Conservation (phyloP, 2,329 filamentous ascomycete genomes). For the Ascochyta lentis region DNA sequence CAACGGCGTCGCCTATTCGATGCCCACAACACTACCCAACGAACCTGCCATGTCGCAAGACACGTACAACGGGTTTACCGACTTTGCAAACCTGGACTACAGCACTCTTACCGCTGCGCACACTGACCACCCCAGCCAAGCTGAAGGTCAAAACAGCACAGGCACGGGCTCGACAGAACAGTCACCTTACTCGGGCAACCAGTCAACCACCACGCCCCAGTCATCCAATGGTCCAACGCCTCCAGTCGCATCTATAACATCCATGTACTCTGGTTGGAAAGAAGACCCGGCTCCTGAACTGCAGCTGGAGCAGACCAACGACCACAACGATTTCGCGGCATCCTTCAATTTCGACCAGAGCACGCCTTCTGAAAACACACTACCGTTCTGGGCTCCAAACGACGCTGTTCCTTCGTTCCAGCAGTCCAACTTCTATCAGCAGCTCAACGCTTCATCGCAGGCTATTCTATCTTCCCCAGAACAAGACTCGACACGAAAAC, state of each 20-base stretch:
- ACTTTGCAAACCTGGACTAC: conserved; percentile 38
- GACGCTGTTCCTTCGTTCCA: conserved; percentile 31
- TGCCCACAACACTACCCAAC: conserved; percentile 31
- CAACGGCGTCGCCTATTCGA: conserved; percentile 34
- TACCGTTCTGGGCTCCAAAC: conserved; percentile 39
- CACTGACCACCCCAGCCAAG: conserved; percentile 29
- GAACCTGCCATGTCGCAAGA: conserved; percentile 32
- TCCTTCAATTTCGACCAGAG: conserved; percentile 40
- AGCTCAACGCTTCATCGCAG: conserved; percentile 45
- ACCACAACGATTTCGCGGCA: conserved; percentile 38
- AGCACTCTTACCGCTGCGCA: conserved; percentile 32
- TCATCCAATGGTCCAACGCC: conserved; percentile 43
- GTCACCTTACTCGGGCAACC: conserved; percentile 46
- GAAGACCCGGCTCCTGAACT: conserved; percentile 33
- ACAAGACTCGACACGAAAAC: conserved; percentile 35
- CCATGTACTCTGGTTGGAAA: conserved; percentile 48
- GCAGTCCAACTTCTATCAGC: conserved; percentile 44
- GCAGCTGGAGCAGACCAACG: conserved; percentile 33
- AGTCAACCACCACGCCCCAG: conserved; percentile 39
- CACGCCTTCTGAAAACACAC: conserved; percentile 40
- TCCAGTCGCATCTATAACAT: conserved; percentile 46
- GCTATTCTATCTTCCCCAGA: conserved; percentile 45
- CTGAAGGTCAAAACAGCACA: conserved; percentile 39
- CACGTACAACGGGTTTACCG: conserved; percentile 33
- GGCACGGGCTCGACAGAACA: conserved; percentile 42